Percentiles rank a stretch among this genome's conserved stretches.
Evolutionary conservation across 2,329 filamentous ascomycete species (phyloP).

Genomic region (Diaporthe nobilis): DNA sequence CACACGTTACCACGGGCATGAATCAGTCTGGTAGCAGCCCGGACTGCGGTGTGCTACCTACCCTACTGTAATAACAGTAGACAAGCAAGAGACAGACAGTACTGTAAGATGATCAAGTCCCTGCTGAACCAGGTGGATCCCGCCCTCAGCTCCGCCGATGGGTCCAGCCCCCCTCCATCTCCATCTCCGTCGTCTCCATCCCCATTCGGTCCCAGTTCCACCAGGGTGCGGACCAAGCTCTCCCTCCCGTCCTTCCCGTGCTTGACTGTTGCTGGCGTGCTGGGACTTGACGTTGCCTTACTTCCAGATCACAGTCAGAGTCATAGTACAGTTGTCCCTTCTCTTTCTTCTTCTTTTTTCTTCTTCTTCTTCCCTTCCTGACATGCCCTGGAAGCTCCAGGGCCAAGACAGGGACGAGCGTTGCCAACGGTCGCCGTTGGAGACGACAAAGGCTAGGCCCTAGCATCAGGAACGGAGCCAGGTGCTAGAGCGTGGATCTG

Average conservation of each 20-base stretch:
- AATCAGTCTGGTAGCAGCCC: slow-evolving; percentile 3
- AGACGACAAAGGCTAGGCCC: slow-evolving; percentile 14
- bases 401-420: neutral
- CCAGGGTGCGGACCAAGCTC: slow-evolving; percentile 1
- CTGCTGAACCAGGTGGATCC: neutral
- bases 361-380: too few relatives aligned
- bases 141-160: slow-evolving; percentile 24
- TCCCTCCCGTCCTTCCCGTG: neutral
- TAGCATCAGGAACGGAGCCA: slow-evolving; percentile 23
- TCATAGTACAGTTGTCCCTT: neutral
- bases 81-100: neutral
- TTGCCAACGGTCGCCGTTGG: slow-evolving; percentile 21
- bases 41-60: neutral
- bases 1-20: neutral
- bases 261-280: neutral
- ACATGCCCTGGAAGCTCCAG: neutral
- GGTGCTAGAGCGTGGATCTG: slow-evolving; percentile 18
- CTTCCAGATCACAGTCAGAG: neutral
- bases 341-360: neutral
- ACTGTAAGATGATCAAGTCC: slow-evolving; percentile 17
- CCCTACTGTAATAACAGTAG: neutral
- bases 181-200: slow-evolving; percentile 24
- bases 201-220: neutral
- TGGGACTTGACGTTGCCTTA: neutral
- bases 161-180: slow-evolving; percentile 14